Conservation (phyloP, 2,329 filamentous ascomycete genomes). For the Pseudocercospora crystallina region DNA sequence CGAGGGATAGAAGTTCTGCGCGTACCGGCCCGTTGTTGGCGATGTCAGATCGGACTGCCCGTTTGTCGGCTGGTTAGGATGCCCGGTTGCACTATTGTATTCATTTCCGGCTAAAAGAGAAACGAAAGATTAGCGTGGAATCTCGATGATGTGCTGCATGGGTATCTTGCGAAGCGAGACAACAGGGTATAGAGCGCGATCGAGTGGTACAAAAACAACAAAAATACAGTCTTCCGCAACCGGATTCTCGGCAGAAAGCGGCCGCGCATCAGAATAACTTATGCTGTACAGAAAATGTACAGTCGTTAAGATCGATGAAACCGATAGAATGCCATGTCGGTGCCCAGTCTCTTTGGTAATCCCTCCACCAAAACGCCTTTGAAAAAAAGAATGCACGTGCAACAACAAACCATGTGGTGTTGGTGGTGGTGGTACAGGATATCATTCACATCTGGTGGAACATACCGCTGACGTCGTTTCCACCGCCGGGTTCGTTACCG, state of each 20-base stretch:
- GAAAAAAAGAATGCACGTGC: constrained; percentile 23
- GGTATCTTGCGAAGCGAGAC: constrained; percentile 30
- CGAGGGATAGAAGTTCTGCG: constrained; percentile 73
- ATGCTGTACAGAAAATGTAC: constrained; percentile 30
- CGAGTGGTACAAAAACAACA: constrained; percentile 27
- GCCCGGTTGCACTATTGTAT: constrained; percentile 59
- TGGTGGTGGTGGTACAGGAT: constrained; percentile 42
- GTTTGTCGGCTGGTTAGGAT: constrained; percentile 64
- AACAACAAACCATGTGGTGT: constrained; percentile 9
- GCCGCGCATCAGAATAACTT: constrained; percentile 19
- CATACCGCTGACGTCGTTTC: constrained; percentile 86
- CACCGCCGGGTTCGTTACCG: constrained; percentile 64
- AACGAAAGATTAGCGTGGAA: constrained; percentile 44
- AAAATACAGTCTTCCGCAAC: constrained; percentile 27
- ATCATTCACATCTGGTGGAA: constrained; percentile 79
- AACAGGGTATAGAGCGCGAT: constrained; percentile 24
- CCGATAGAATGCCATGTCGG: constrained; percentile 7
- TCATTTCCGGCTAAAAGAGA: constrained; percentile 57
- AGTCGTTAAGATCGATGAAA: constrained; percentile 20
- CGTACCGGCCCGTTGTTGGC: constrained; percentile 67
- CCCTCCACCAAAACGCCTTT: constrained; percentile 17
- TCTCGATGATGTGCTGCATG: constrained; percentile 28
- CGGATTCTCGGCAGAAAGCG: constrained; percentile 5
- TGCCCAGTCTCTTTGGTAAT: constrained; percentile 16
- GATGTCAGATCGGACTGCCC: constrained; percentile 51